Evolutionary conservation across 768 basidiomycete species (phyloP), one percentile per base, ranked within the genome.

Genomic region (Floccularia luteovirens): DNA sequence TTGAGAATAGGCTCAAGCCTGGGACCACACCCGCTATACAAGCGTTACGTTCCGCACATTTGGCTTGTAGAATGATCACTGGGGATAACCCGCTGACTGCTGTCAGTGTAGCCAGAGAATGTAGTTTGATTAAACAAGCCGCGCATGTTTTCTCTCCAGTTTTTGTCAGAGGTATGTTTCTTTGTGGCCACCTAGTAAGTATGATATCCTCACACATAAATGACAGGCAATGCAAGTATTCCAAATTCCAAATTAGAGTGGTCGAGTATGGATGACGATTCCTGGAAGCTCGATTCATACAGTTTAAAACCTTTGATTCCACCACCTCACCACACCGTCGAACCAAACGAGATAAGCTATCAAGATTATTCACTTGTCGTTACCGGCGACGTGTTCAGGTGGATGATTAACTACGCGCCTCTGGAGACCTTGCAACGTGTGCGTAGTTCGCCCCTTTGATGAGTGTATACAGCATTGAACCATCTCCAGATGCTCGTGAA

Each of bases 81-180:
- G 96, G 96, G 7, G 96, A 99, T 55, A 99, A 99, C 48, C 82
- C 92, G 23, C 69, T 96, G 28, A 99, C 96, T 4, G 96, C 94
- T 3, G 87, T 97, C 51, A 96, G 92, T 48, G 94, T 99, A 25
- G 96, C 92, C 1, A 70, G 93, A 43, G 96, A 99, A 62, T 98
- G 94, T 48, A 77, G 76, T 30, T 64, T 99, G 41, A 81, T 98
- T 50, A 86, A 79, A 44, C 87, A 89, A 48, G 83, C 88, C 13
- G 87, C 86, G 0, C 83, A 93, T 53, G 83, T 98, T 11, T 99
- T 92, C 57, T 66, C 80, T 7, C 93, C 96, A 0, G 58, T 62
- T 2, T 99, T 98, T 56, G 57, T 74, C 16, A 71, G 72, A 59
- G 94, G 93, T 82, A 40, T 35, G 59, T 44, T 21, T 28, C 4